A percentile compares a stretch with the other conserved stretches of the same genome.
phyloP scores from a whole-genome alignment of 768 basidiomycete species.

The Glaciozyma antarctica region DNA sequence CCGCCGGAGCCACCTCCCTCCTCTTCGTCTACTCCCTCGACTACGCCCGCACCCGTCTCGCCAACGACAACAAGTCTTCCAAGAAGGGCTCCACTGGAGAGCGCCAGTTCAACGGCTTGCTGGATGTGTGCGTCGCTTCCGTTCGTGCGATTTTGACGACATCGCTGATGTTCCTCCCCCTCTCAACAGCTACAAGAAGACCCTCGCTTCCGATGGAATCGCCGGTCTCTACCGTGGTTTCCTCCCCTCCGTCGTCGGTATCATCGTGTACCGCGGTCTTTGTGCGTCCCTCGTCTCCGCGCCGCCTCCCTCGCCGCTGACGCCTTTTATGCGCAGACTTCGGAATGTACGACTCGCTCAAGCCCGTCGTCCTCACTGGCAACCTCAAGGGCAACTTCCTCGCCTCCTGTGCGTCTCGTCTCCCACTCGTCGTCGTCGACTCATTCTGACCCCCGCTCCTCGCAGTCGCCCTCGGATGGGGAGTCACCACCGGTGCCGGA shows the following conservation, averaged over 20 bases:
- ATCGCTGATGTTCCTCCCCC: constrained; percentile 29
- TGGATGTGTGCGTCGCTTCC: constrained; percentile 48
- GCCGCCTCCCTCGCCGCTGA: background rate
- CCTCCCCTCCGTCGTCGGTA: constrained; percentile 96
- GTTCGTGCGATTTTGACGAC: too few species aligned
- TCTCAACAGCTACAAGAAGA: constrained; percentile 72
- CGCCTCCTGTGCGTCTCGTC: constrained; percentile 66
- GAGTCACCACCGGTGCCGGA: constrained; percentile 98
- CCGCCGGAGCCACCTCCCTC: constrained; percentile 94
- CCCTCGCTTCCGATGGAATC: constrained; percentile 91
- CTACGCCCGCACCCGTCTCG: constrained; percentile 98
- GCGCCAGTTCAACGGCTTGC: constrained; percentile 96
- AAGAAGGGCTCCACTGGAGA: constrained; percentile 65
- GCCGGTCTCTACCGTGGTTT: constrained; percentile 99
- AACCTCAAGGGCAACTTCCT: constrained; percentile 80
- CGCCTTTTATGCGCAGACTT: constrained; percentile 13
- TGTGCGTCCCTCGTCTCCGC: constrained; percentile 37
- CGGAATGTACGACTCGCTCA: constrained; percentile 37
- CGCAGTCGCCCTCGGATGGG: constrained; percentile 68
- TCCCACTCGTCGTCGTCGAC: constrained; percentile 11
- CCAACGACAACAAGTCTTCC: constrained; percentile 92
- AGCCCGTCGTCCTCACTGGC: constrained; percentile 95
- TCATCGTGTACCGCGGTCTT: constrained; percentile 99
- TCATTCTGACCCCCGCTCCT: background rate
- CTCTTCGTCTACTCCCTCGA: constrained; percentile 99